Evolutionary conservation across 768 basidiomycete genomes (phyloP), one percentile per base, ranked within the genome.

Genomic region (Psilocybe cyanescens): DNA sequence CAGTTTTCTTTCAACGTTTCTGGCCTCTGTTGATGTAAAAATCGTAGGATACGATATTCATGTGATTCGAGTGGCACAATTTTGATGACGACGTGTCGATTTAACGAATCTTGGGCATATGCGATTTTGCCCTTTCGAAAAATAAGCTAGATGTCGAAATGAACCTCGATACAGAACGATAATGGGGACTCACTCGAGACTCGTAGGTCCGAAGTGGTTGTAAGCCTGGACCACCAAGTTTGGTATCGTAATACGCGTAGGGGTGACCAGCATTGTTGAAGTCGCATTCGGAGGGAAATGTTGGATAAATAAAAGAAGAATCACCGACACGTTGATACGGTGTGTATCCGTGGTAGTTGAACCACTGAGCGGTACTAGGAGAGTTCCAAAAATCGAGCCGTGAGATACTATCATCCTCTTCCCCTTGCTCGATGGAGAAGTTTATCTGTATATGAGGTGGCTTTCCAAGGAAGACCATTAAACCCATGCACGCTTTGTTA

Each of bases 81-180:
- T 46, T 75, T 74, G 39, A 74, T 67, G 2, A 66, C 73, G 8
- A 75, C 69, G 53, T 73, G 73, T 3, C 63, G 62, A n/a, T 52
- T 19, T 16, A 60, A 30, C 1, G 45, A 8, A 45, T 74, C 69
- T 46, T 73, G 68, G 4, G 72, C 72, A 51, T 65, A 71, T 3
- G 35, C 57, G 12, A 62, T 37, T 31, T 62, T 62, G n/a, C 52
- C 61, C 50, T 48, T n/a, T 14, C 19, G 28, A 24, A 24, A 24
- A 24, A 24, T 2, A 24, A 24, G 24, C 24, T 2, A 24, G 24
- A 24, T 24, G 24, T 0, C 24, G 24, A 24, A 24, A 24, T 24
- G 2, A 24, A 24, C 24, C 24, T 24, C 24, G 24, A 24, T 0
- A 24, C 24, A 2, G 24, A 24, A 24, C 24, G 24, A 24, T 2